Evolutionary conservation across 2,329 filamentous ascomycete genomes (phyloP).

Genomic region (Myriosclerotinia scirpicola): DNA sequence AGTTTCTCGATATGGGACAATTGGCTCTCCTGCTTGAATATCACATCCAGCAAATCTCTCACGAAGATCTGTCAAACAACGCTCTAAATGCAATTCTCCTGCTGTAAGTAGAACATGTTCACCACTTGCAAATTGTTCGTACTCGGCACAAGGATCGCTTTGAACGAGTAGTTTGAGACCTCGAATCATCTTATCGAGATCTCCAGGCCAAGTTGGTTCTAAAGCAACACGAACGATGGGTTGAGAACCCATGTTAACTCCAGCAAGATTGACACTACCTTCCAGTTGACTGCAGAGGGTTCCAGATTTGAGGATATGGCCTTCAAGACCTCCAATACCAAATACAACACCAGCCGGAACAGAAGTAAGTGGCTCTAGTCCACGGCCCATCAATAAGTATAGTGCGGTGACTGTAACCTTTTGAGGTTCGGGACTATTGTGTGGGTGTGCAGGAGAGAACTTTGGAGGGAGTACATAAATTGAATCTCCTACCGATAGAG

Average conservation of each 20-base stretch:
- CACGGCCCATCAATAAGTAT: slow-evolving; percentile 94
- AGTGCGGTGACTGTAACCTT: slow-evolving; percentile 84
- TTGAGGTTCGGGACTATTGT: slow-evolving; percentile 69
- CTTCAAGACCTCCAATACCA: slow-evolving; percentile 88
- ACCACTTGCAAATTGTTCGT: slow-evolving; percentile 87
- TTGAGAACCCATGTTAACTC: slow-evolving; percentile 75
- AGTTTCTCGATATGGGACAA: slow-evolving; percentile 93
- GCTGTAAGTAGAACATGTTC: slow-evolving; percentile 95
- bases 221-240: slow-evolving; percentile 94
- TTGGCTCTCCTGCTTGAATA: slow-evolving; percentile 89
- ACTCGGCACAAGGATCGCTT: slow-evolving; percentile 93
- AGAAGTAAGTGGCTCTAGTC: slow-evolving; percentile 75
- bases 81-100: slow-evolving; percentile 89
- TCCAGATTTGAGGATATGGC: slow-evolving; percentile 91
- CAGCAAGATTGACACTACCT: slow-evolving; percentile 86
- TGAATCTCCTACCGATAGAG: slow-evolving; percentile 81
- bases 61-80: slow-evolving; percentile 87
- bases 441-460: slow-evolving; percentile 78
- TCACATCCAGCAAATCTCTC: slow-evolving; percentile 94
- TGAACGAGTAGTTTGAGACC: slow-evolving; percentile 86
- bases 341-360: slow-evolving; percentile 95
- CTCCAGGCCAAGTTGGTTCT: slow-evolving; percentile 87
- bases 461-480: slow-evolving; percentile 92
- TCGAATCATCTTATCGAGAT: slow-evolving; percentile 91
- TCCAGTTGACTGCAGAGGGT: slow-evolving; percentile 86